phyloP scores from a whole-genome alignment of 768 basidiomycete species.

The Gyrodon lividus region DNA sequence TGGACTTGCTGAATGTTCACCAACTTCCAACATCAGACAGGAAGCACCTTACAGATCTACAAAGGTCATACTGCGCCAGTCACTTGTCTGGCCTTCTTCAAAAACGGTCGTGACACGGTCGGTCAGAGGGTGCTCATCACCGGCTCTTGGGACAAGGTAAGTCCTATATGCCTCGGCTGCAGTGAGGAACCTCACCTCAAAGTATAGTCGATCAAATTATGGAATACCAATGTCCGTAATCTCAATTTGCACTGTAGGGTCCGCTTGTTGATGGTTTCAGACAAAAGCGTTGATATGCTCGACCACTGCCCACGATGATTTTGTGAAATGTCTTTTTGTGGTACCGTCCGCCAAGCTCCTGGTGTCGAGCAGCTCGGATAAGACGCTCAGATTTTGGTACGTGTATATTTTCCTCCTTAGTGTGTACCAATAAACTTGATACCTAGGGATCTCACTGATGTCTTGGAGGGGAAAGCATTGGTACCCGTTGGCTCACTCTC shows the following conservation, averaged over 20 bases:
- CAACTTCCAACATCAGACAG: constrained; percentile 53
- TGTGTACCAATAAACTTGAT: neutral
- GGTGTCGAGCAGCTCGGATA: constrained; percentile 89
- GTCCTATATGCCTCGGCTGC: constrained; percentile 4
- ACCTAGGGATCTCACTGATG: constrained; percentile 61
- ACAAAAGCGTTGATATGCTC: constrained; percentile 68
- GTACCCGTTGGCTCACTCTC: constrained; percentile 66
- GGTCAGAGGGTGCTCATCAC: constrained; percentile 66
- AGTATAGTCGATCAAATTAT: constrained; percentile 77
- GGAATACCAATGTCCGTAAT: constrained; percentile 67
- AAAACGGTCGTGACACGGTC: constrained; percentile 38
- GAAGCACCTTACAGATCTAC: constrained; percentile 72
- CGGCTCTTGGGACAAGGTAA: constrained; percentile 91
- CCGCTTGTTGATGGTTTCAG: constrained; percentile 39
- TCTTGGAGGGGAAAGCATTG: constrained; percentile 42
- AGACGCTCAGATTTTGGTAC: constrained; percentile 83
- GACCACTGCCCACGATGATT: constrained; percentile 81
- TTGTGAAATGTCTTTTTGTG: constrained; percentile 81
- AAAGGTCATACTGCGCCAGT: constrained; percentile 89
- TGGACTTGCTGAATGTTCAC: constrained; percentile 3
- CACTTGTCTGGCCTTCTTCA: constrained; percentile 73
- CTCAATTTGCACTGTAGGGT: neutral
- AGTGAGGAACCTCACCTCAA: constrained; percentile 10
- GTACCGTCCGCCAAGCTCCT: constrained; percentile 65
- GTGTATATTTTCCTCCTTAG: constrained; percentile 15